Base-by-base conservation (phyloP, 2,329 filamentous ascomycete species). In the Fonsecaea pedrosoi region DNA sequence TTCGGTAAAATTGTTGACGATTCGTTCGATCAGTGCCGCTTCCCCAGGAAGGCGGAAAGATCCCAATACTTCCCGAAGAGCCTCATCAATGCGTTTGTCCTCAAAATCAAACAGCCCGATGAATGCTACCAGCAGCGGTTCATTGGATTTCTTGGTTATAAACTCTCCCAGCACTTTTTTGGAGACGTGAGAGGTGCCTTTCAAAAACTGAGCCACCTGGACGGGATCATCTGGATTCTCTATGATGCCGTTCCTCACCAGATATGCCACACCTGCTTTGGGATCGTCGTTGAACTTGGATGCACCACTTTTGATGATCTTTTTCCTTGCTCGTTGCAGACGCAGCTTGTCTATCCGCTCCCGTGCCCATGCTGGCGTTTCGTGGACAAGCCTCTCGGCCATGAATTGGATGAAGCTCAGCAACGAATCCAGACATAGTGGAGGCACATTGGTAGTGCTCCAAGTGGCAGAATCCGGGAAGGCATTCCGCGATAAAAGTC, bases 381-480 rank as follows among this genome's bases (percentile, higher is more conserved):
- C 60, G 61, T 95, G 87, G 59, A 96, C 87, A 18, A 98, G 81
- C 63, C 95, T 87, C 76, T 97, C 93, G 0, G 92, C 91, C 71
- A 99, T 90, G 71, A 92, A 97, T 75, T 97, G 94, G 38, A 99
- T 87, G 74, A 94, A 98, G 15, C 92, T 90, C 30, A 99, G 83
- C 10, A 99, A 83, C 9, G 95, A 93, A 79, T 99, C 95, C 25
- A 99, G 83, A 74, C 95, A 99, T 2, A 99, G 82, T 0, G 95
- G 95, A 15, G 95, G 95, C 1, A 99, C 96, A 76, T 96, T 99
- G 4, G 94, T 97, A 10, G 95, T 99, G 77, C 96, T 99, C 95
- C 95, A 99, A 5, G 94, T 97, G 5, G 94, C 95, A 8, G 95
- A 97, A 77, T 99, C 95, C 0, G 95, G 96, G 71, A 99, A 91